These are phyloP conservation scores for Camellia sinensis DNA, from an alignment of 148 eudicot genomes.

Conservation along the genomic window DNA sequence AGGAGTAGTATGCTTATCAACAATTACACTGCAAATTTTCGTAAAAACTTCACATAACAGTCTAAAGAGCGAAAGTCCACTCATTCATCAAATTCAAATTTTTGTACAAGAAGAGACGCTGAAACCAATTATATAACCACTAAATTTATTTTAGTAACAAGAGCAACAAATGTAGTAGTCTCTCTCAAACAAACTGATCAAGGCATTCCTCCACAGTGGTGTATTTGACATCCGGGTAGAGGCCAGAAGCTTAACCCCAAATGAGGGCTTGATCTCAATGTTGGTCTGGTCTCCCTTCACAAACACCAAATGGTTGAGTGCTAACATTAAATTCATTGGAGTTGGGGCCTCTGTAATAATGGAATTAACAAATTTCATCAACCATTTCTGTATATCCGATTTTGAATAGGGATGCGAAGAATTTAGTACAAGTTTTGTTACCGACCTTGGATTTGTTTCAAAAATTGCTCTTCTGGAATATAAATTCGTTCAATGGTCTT, in stretches of 20 bases:
- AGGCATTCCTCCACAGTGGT: constrained; percentile 5
- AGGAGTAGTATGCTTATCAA: no score
- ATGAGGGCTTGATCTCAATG: constrained; percentile 9
- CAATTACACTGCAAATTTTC: no score
- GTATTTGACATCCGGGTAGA: constrained; percentile 12
- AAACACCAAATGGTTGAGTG: background rate
- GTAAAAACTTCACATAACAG: no score
- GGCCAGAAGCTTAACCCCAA: constrained; percentile 10
- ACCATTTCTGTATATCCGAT: background rate
- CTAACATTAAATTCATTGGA: constrained; percentile 1
- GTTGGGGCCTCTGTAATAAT: constrained; percentile 5
- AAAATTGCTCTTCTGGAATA: constrained; percentile 10
- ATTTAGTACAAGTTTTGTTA: background rate
- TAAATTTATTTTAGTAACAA: no score
- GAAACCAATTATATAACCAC: no score
- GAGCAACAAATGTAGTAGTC: background rate
- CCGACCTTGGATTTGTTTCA: constrained; percentile 10
- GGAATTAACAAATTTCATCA: no score
- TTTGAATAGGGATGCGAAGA: background rate
- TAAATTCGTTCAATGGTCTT: constrained; percentile 8
- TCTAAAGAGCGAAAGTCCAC: no score
- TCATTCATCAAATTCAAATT: no score
- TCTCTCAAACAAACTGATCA: constrained; percentile 5
- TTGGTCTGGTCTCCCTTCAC: constrained; percentile 10
- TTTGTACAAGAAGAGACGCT: no score